These are phyloP conservation scores for Fusarium tjaetaba DNA, from an alignment of 2,329 filamentous ascomycete species.

Conservation along the genomic window DNA sequence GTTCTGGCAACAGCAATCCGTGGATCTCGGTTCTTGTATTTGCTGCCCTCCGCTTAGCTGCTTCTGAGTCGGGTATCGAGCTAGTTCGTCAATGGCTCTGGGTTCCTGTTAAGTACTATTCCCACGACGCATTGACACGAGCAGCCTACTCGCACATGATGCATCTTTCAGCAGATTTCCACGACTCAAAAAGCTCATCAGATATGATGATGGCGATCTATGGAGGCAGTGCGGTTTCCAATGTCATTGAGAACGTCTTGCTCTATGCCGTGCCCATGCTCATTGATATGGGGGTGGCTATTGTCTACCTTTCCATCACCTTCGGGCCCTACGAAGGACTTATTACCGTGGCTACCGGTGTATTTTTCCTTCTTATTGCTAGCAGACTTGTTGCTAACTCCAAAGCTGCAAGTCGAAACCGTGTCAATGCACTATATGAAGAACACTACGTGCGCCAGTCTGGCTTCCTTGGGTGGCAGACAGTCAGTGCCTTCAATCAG, in stretches of 20 bases:
- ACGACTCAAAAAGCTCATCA: conserved; percentile 68
- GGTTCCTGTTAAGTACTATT: conserved; percentile 67
- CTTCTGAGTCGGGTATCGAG: conserved; percentile 65
- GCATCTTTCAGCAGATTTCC: conserved; percentile 69
- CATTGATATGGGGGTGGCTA: conserved; percentile 67
- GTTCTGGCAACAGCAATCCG: conserved; percentile 57
- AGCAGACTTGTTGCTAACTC: conserved; percentile 62
- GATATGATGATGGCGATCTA: conserved; percentile 68
- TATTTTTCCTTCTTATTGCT: conserved; percentile 65
- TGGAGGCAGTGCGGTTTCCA: conserved; percentile 63
- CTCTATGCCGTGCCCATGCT: conserved; percentile 69
- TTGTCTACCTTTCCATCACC: conserved; percentile 67
- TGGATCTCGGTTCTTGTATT: conserved; percentile 65
- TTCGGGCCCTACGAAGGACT: conserved; percentile 71
- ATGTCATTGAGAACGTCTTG: conserved; percentile 66
- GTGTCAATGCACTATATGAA: conserved; percentile 63
- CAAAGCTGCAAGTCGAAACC: conserved; percentile 59
- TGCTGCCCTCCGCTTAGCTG: conserved; percentile 60
- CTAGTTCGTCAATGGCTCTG: conserved; percentile 65
- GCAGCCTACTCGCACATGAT: conserved; percentile 69
- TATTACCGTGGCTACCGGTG: conserved; percentile 67
- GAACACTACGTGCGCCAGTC: conserved; percentile 66
- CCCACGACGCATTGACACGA: conserved; percentile 62
- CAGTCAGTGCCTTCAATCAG: conserved; percentile 69
- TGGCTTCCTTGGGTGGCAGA: conserved; percentile 68